Evolutionary conservation across 306 rosid species (phyloP).

Genomic region (Dicorynia guianensis): DNA sequence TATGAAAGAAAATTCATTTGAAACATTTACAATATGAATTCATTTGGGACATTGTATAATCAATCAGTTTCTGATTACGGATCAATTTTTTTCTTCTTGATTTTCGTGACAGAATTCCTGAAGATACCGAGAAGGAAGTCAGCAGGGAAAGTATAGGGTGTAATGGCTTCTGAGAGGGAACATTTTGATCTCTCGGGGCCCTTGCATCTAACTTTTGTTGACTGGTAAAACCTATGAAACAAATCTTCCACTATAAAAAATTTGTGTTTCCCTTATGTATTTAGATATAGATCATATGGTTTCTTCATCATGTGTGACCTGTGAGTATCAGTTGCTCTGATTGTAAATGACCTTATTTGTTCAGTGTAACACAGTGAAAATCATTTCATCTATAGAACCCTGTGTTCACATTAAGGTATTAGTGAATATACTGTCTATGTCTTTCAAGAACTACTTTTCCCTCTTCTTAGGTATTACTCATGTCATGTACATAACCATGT

Average conservation of each 20-base stretch:
- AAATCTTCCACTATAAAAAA: conserved; percentile 4
- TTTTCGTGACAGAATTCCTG: conserved; percentile 34
- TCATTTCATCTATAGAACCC: conserved; percentile 3
- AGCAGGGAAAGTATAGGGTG: conserved; percentile 1
- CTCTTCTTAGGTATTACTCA: neutral
- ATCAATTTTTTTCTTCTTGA: conserved; percentile 19
- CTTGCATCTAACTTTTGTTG: conserved; percentile 69
- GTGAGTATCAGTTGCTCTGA: neutral
- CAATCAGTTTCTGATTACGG: neutral
- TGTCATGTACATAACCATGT: conserved; percentile 14
- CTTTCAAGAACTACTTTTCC: neutral
- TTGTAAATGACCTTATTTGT: neutral
- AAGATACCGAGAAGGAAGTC: conserved; percentile 42
- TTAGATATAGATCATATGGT: neutral
- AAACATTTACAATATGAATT: conserved; percentile 8
- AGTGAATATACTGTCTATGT: neutral
- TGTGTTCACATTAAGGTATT: conserved; percentile 17
- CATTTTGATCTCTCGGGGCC: conserved; percentile 80
- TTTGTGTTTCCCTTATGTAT: neutral
- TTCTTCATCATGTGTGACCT: conserved; percentile 10
- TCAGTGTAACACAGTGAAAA: neutral
- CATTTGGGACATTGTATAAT: conserved; percentile 17
- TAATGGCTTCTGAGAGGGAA: conserved; percentile 83
- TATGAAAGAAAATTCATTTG: conserved; percentile 5
- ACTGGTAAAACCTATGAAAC: conserved; percentile 63